A percentile compares a stretch with the other conserved stretches of the same genome.
These are phyloP conservation scores for Podospora conica DNA, from an alignment of 495 filamentous ascomycete genomes.

Conservation along the genomic window DNA sequence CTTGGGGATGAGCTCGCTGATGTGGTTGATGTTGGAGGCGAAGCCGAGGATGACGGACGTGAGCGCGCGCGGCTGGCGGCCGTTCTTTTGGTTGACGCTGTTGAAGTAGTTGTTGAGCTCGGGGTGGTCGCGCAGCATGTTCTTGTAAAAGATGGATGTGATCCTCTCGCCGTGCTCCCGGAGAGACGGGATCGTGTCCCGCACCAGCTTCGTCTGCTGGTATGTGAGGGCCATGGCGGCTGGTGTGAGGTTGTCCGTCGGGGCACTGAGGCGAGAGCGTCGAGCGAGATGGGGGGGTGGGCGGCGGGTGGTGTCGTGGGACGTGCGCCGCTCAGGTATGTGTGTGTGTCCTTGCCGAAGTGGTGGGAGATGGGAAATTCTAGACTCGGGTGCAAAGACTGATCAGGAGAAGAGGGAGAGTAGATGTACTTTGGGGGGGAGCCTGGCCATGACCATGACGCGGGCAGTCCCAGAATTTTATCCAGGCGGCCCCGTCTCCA, in stretches of 20 bases:
- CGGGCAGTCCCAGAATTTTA: neutral
- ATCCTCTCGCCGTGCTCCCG: conserved; percentile 59
- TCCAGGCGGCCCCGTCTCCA: neutral
- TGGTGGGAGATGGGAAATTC: neutral
- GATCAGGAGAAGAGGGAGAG: neutral
- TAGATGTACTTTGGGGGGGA: no score
- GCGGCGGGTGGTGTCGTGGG: neutral
- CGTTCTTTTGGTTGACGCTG: conserved; percentile 59
- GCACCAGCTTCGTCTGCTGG: conserved; percentile 37
- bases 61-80: conserved; percentile 59
- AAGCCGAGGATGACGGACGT: conserved; percentile 62
- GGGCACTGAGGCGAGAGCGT: neutral
- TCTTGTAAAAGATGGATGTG: conserved; percentile 61
- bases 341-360: neutral
- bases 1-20: conserved; percentile 55
- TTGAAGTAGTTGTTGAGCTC: conserved; percentile 65
- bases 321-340: neutral
- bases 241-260: neutral
- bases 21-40: conserved; percentile 63
- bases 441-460: no score
- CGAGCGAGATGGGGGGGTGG: neutral
- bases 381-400: neutral
- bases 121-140: conserved; percentile 58
- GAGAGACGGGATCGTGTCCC: conserved; percentile 44
- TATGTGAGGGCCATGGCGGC: conserved; percentile 38